A percentile compares a stretch with the other conserved stretches of the same genome.
Conservation (phyloP, 2,329 filamentous ascomycete genomes). For the Nemania sp. region DNA sequence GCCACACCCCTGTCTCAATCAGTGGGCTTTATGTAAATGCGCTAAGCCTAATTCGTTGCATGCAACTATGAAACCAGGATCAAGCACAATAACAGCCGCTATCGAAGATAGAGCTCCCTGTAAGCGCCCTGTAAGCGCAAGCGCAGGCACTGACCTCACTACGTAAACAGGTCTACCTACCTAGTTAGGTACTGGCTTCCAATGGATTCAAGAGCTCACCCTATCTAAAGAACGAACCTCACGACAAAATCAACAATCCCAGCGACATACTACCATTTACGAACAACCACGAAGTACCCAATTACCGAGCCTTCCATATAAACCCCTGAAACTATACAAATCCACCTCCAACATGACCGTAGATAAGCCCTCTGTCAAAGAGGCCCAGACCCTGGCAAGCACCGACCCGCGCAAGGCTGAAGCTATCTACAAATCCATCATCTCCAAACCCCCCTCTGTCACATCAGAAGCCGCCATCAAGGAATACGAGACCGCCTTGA, state of each 20-base stretch:
- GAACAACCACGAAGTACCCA: constrained; percentile 9
- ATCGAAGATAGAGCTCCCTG: constrained; percentile 5
- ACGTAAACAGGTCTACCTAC: constrained; percentile 26
- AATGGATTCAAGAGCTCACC: constrained; percentile 22
- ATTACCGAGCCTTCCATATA: neutral
- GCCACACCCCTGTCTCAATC: no score
- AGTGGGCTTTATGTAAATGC: no score
- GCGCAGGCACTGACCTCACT: constrained; percentile 39
- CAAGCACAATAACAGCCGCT: constrained; percentile 26
- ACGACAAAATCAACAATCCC: constrained; percentile 18
- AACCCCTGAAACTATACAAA: neutral
- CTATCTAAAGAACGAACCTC: neutral
- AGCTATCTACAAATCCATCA: constrained; percentile 87
- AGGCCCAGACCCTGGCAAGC: constrained; percentile 87
- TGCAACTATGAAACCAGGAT: no score
- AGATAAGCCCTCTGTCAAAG: constrained; percentile 69
- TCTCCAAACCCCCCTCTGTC: constrained; percentile 84
- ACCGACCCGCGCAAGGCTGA: constrained; percentile 86
- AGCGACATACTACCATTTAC: constrained; percentile 5
- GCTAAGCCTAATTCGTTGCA: no score
- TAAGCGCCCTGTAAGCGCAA: constrained; percentile 8
- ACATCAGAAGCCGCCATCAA: constrained; percentile 86
- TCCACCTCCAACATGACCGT: constrained; percentile 46
- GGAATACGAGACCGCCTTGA: constrained; percentile 90
- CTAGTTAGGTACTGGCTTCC: constrained; percentile 5